Evolutionary conservation across 2,329 filamentous ascomycete genomes (phyloP), one percentile per base, ranked within the genome.

Genomic region (Elsinoe ampelina): DNA sequence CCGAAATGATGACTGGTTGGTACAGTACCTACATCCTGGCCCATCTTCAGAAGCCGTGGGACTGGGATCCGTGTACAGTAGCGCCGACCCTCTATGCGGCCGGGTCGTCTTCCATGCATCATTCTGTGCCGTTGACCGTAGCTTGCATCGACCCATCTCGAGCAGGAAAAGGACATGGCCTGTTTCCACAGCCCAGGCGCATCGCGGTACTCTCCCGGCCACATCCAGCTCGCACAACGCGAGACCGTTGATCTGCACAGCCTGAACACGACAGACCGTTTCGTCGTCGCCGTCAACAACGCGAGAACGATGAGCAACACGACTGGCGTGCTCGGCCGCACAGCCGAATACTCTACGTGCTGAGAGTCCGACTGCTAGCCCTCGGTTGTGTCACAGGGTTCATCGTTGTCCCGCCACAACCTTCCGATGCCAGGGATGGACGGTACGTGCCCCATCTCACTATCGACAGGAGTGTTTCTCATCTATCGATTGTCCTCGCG

Each of bases 241-340:
- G 19, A 52, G 48, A 15, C 32, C 48, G 48, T 52, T 52, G 48
- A 52, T 52, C 48, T 52, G 48, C 48, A 52, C 34, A 39, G 48
- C 48, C 48, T 35, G 48, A 39, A 26, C 32, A 38, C 48, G 34
- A 39, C 47, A 32, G 20, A 15, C 45, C 26, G 26, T 36, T 34
- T 35, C 45, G 45, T 50, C 45, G 45, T 50, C 45, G n/a, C 32
- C 48, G 48, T 52, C 48, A 52, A 52, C 48, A 52, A 52, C 48
- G 48, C 48, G 48, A 36, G 32, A 52, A 52, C 26, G 34, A 39
- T 36, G 32, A 15, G 48, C 48, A 52, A 38, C 48, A 52, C 26
- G 26, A 30, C 26, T 30, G 26, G 26, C 26, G 26, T 30, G 26
- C 15, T 52, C 48, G 48, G 48, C 48, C 48, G 48, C 34, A 52